phyloP scores from a whole-genome alignment of 768 basidiomycete species.

The Phylloporus sp. region DNA sequence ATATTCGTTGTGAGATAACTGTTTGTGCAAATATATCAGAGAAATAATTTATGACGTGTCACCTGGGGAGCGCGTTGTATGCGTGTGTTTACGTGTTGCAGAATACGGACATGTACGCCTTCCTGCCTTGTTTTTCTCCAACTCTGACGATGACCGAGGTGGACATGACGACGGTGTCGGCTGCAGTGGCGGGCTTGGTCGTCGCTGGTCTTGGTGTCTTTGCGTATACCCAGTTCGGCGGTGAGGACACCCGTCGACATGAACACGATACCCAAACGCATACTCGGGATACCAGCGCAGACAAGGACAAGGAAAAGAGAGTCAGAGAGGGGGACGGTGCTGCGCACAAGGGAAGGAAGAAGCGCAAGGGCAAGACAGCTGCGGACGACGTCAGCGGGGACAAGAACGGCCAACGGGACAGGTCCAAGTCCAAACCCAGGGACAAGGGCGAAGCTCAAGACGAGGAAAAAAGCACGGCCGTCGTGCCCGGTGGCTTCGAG shows the following conservation, averaged over 20 bases:
- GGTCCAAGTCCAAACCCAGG: no score
- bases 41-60: not conserved
- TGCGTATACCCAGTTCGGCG: constrained; percentile 10
- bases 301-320: no score
- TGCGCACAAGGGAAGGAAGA: not conserved
- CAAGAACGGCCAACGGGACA: not conserved
- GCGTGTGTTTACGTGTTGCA: constrained; percentile 25
- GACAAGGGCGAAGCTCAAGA: no score
- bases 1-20: not conserved
- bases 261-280: not conserved
- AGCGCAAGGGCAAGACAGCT: not conserved
- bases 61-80: constrained; percentile 18
- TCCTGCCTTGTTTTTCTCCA: no score
- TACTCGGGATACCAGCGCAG: no score
- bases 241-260: not conserved
- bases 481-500: constrained; percentile 16
- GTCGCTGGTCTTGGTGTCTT: constrained; percentile 17
- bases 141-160: not conserved
- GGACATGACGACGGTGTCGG: constrained; percentile 25
- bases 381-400: not conserved
- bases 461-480: not conserved
- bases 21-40: not conserved
- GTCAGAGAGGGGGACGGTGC: not conserved
- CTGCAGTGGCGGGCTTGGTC: constrained; percentile 34
- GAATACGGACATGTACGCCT: not conserved